phyloP scores from a whole-genome alignment of 2,329 filamentous ascomycete species.

The Sclerotinia subarctica region DNA sequence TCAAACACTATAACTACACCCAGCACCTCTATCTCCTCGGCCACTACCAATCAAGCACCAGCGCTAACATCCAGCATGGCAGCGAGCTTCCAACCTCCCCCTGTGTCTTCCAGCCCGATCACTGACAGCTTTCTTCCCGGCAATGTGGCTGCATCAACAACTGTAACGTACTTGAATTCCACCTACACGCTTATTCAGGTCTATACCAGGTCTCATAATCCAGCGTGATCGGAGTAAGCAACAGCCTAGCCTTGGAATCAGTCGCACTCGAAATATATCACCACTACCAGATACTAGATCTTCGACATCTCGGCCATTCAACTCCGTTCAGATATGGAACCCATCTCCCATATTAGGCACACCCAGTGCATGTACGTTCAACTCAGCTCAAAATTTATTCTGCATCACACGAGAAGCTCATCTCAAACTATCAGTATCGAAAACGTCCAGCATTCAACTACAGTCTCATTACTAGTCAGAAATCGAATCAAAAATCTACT shows the following conservation, averaged over 20 bases:
- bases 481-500: neutral
- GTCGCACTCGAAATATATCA: neutral
- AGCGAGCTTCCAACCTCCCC: neutral
- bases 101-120: neutral
- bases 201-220: neutral
- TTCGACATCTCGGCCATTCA: neutral
- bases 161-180: neutral
- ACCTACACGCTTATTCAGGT: neutral
- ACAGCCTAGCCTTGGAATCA: neutral
- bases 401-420: neutral
- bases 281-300: neutral
- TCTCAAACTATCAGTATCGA: neutral
- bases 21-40: too few relatives aligned
- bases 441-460: neutral
- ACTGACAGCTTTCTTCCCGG: neutral
- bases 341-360: neutral
- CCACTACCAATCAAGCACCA: neutral
- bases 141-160: neutral
- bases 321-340: neutral
- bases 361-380: too few relatives aligned
- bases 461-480: neutral
- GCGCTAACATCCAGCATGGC: too few relatives aligned
- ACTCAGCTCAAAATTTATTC: too few relatives aligned
- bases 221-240: neutral
- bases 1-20: neutral